phyloP scores from a whole-genome alignment of 768 basidiomycete species.

The Rhizopogon salebrosus region DNA sequence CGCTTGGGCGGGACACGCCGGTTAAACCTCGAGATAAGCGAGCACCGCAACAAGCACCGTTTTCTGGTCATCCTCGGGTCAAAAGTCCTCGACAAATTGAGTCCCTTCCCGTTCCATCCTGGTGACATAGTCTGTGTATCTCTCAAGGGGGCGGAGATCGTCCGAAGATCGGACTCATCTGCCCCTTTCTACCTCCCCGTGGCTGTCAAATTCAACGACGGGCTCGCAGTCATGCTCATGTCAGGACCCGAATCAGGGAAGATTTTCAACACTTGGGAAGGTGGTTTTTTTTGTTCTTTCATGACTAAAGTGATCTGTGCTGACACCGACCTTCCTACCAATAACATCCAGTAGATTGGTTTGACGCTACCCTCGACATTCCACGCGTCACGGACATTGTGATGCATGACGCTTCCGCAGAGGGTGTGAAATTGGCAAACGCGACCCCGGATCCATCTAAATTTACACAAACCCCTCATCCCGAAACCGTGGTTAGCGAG shows the following conservation, averaged over 20 bases:
- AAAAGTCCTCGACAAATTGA: slow-evolving; percentile 25
- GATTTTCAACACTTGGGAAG: slow-evolving; percentile 36
- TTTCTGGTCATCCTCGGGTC: slow-evolving; percentile 38
- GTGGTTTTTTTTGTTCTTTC: slow-evolving; percentile 19
- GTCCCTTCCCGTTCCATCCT: slow-evolving; percentile 34
- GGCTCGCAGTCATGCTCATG: slow-evolving; percentile 36
- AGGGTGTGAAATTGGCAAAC: not conserved
- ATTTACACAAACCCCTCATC: not conserved
- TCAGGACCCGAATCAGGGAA: slow-evolving; percentile 22
- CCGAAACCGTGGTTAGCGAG: not conserved
- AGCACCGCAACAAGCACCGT: slow-evolving; percentile 15
- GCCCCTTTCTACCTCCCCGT: slow-evolving; percentile 33
- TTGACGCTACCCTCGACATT: slow-evolving; percentile 6
- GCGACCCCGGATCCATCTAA: too few relatives aligned
- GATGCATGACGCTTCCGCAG: slow-evolving; percentile 5
- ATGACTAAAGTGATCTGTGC: not conserved
- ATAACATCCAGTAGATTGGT: slow-evolving; percentile 22
- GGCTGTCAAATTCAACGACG: slow-evolving; percentile 36
- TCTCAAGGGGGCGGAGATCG: slow-evolving; percentile 38
- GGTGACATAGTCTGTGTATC: slow-evolving; percentile 42
- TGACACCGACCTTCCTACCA: slow-evolving; percentile 5
- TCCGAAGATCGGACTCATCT: slow-evolving; percentile 21
- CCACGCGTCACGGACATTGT: slow-evolving; percentile 11
- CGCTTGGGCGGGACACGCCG: slow-evolving; percentile 21
- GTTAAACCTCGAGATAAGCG: slow-evolving; percentile 24